Conservation (phyloP, 83 land plant species). For the Thuja plicata region DNA sequence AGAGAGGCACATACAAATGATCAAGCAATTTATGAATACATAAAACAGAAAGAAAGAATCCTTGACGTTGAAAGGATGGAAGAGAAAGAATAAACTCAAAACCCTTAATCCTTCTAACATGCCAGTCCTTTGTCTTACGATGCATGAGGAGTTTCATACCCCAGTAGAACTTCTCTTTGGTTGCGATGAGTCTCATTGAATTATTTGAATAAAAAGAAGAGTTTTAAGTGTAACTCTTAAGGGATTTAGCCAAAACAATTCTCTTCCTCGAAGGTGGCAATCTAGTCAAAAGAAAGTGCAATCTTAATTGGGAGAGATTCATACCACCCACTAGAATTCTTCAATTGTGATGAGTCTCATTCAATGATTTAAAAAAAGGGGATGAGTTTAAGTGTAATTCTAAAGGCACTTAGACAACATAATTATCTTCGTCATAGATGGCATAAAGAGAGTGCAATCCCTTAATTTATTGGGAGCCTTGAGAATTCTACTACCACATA, state of each 20-base stretch:
- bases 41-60: background rate
- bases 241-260: no score
- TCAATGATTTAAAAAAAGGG: background rate
- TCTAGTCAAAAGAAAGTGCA: no score
- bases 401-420: background rate
- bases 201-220: no score
- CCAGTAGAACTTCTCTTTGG: background rate
- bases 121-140: background rate
- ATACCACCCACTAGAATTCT: background rate
- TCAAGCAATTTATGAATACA: background rate
- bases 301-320: background rate
- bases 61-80: background rate
- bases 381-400: background rate
- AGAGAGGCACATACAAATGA: slow-evolving; percentile 5
- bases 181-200: no score
- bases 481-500: background rate
- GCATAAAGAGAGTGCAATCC: background rate
- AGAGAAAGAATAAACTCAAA: background rate
- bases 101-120: background rate
- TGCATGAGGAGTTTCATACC: background rate
- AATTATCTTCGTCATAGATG: background rate
- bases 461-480: slow-evolving; percentile 1
- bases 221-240: no score
- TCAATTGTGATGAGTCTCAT: background rate
- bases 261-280: no score